These are phyloP conservation scores for Guadua angustifolia DNA, from an alignment of 176 grass and related monocot genomes.

Conservation along the genomic window DNA sequence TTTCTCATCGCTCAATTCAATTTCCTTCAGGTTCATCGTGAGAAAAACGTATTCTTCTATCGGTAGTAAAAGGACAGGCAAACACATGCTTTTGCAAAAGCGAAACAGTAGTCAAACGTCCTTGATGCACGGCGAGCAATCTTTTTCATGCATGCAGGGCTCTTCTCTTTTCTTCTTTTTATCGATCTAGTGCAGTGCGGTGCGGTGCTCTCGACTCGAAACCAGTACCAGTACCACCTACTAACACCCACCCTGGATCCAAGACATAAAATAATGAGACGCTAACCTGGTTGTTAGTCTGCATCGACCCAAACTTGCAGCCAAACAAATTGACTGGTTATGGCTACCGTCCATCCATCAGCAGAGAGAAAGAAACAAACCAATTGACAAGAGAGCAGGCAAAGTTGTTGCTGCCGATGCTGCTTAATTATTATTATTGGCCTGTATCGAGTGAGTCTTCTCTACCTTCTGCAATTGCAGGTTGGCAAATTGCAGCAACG, in stretches of 20 bases:
- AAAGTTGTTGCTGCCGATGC: not conserved
- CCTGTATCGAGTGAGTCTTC: not conserved
- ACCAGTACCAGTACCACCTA: not conserved
- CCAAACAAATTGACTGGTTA: conserved; percentile 10
- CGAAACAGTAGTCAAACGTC: conserved; percentile 18
- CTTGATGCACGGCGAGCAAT: conserved; percentile 3
- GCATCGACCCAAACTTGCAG: not conserved
- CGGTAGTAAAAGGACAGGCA: not conserved
- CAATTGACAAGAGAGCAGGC: not conserved
- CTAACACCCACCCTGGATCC: not conserved
- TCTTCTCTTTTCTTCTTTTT: not conserved
- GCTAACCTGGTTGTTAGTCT: not conserved
- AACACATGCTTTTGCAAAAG: not conserved
- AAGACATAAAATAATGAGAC: not conserved
- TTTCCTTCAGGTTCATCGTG: too few species aligned
- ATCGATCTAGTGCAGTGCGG: not conserved
- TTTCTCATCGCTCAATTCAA: too few species aligned
- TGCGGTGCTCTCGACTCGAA: not conserved
- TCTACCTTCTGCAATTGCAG: not conserved
- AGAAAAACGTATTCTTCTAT: too few species aligned
- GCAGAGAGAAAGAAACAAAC: not conserved
- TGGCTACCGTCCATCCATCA: not conserved
- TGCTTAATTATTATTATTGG: not conserved
- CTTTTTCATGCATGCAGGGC: not conserved
- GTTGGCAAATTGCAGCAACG: not conserved